Conservation (phyloP, 257 asterid genomes). For the Scutellaria barbata region DNA sequence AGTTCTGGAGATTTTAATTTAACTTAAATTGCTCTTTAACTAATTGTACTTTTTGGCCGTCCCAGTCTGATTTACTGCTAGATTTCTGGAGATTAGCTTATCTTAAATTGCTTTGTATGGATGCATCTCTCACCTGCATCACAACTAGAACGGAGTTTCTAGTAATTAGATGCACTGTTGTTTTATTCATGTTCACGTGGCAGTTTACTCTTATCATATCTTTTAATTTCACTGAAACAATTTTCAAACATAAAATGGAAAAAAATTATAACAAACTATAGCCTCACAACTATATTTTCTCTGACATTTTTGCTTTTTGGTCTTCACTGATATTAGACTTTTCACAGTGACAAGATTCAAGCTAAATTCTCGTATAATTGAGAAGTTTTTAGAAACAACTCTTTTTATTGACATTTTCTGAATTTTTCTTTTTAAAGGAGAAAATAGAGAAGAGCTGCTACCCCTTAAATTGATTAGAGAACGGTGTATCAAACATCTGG, state of each 20-base stretch:
- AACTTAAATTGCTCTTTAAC: no score
- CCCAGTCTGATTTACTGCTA: no score
- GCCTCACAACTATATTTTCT: not conserved
- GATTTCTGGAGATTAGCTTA: not conserved
- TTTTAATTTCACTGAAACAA: constrained; percentile 2
- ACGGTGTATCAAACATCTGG: constrained; percentile 76
- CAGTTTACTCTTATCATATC: not conserved
- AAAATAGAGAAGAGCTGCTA: constrained; percentile 68
- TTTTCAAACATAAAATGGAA: not conserved
- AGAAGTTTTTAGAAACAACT: not conserved
- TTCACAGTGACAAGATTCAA: not conserved
- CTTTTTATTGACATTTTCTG: constrained; percentile 13
- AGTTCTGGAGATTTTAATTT: no score
- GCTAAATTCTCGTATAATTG: not conserved
- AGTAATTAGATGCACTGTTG: not conserved
- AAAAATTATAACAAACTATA: not conserved
- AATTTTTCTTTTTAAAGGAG: constrained; percentile 47
- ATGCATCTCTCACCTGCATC: not conserved
- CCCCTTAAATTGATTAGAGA: constrained; percentile 66
- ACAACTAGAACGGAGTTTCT: not conserved
- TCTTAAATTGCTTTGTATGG: not conserved
- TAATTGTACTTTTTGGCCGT: no score
- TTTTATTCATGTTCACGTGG: constrained; percentile 1
- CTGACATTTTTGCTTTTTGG: not conserved
- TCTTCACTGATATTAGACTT: not conserved